Evolutionary conservation across 1,139 yeast species (phyloP).

Genomic region (Kodamaea suecica): DNA sequence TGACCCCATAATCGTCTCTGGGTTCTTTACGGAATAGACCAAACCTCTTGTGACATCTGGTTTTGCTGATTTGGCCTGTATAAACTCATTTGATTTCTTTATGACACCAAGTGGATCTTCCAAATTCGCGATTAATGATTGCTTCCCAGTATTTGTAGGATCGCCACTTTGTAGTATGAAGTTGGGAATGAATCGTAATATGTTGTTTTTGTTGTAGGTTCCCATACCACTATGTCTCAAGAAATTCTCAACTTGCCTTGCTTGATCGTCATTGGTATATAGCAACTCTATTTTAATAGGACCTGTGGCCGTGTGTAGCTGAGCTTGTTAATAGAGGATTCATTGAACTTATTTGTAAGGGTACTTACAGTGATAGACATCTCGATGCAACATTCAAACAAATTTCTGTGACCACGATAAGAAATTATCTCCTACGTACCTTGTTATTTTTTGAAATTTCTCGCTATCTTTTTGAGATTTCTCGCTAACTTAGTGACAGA

Average conservation of each 20-base stretch:
- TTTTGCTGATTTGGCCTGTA: background rate
- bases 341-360: no score
- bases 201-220: slow-evolving; percentile 35
- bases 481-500: no score
- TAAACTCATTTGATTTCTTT: slow-evolving; percentile 1
- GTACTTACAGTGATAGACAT: no score
- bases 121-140: slow-evolving; percentile 9
- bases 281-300: slow-evolving; percentile 18
- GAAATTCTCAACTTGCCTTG: slow-evolving; percentile 19
- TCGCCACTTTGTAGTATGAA: slow-evolving; percentile 53
- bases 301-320: slow-evolving; percentile 21
- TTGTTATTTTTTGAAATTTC: no score
- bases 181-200: slow-evolving; percentile 41
- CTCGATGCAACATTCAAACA: no score
- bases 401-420: no score
- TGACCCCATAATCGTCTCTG: slow-evolving; percentile 12
- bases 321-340: background rate
- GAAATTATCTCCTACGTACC: no score
- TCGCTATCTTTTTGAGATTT: no score
- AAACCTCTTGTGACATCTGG: slow-evolving; percentile 16
- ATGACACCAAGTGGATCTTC: slow-evolving; percentile 4
- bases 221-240: slow-evolving; percentile 50
- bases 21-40: slow-evolving; percentile 17
- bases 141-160: slow-evolving; percentile 47
- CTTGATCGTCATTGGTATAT: slow-evolving; percentile 11